Percentiles rank a stretch among this genome's conserved stretches.
phyloP scores from a whole-genome alignment of 2,329 filamentous ascomycete species.

The Herpomyces periplanetae region DNA sequence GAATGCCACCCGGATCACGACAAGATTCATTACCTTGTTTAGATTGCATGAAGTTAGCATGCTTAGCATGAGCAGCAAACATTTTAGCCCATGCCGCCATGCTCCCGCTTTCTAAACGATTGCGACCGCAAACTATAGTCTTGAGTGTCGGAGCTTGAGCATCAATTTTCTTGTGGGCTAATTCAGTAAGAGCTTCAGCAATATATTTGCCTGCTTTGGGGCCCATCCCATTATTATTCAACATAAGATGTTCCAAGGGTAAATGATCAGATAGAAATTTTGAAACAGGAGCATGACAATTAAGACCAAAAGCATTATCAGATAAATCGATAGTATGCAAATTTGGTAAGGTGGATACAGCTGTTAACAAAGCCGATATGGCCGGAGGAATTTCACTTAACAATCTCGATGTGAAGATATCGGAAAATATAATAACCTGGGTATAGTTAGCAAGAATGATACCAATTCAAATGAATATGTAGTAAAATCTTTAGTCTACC shows the following conservation, averaged over 20 bases:
- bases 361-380: constrained; percentile 42
- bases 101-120: constrained; percentile 70
- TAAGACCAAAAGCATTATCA: constrained; percentile 89
- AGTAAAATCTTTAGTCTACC: constrained; percentile 10
- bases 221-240: constrained; percentile 93
- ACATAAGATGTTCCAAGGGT: constrained; percentile 62
- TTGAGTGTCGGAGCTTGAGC: constrained; percentile 50
- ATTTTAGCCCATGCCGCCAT: constrained; percentile 82
- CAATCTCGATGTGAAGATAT: constrained; percentile 84
- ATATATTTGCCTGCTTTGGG: constrained; percentile 61
- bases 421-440: constrained; percentile 49
- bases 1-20: no score
- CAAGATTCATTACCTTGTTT: no score
- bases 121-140: constrained; percentile 87
- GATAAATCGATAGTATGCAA: constrained; percentile 77
- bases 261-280: constrained; percentile 60
- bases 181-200: constrained; percentile 42
- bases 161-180: constrained; percentile 46
- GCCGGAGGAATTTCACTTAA: constrained; percentile 76
- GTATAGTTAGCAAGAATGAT: constrained; percentile 2
- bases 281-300: constrained; percentile 65
- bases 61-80: constrained; percentile 33
- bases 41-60: no score
- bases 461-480: constrained; percentile 1
- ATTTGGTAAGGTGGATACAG: constrained; percentile 45